Evolutionary conservation across 768 basidiomycete species (phyloP).

Genomic region (Lyophyllum semitale): DNA sequence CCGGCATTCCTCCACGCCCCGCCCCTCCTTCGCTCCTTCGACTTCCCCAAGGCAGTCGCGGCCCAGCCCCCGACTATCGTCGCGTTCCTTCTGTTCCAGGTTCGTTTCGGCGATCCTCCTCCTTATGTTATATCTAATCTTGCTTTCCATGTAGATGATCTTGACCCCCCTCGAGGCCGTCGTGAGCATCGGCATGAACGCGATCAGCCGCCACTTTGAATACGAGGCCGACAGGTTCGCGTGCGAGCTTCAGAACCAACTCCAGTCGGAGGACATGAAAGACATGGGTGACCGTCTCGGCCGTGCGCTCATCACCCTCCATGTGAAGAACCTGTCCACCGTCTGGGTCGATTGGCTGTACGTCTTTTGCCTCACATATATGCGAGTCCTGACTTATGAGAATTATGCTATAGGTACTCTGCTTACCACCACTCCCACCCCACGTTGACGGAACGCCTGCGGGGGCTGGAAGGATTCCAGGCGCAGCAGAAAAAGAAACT

Average conservation of each 20-base stretch:
- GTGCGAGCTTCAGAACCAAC: conserved; percentile 62
- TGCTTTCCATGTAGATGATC: conserved; percentile 57
- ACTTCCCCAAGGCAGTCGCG: conserved; percentile 68
- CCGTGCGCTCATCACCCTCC: conserved; percentile 79
- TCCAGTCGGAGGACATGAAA: conserved; percentile 58
- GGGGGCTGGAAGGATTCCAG: conserved; percentile 74
- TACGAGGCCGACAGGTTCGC: conserved; percentile 93
- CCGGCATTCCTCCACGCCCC: conserved; percentile 87
- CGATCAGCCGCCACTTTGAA: conserved; percentile 83
- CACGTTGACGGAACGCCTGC: conserved; percentile 86
- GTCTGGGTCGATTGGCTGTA: conserved; percentile 95
- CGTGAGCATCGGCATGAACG: conserved; percentile 75
- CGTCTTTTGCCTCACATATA: conserved; percentile 27
- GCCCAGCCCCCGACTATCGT: conserved; percentile 77
- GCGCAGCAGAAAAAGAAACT: conserved; percentile 43
- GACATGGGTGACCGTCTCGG: conserved; percentile 88
- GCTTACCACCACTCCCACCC: conserved; percentile 97
- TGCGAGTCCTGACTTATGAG: conserved; percentile 2
- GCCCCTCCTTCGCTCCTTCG: conserved; percentile 78
- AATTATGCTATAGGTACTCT: conserved; percentile 67
- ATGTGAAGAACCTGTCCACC: conserved; percentile 90
- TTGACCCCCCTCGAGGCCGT: conserved; percentile 78
- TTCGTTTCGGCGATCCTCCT: conserved; percentile 8
- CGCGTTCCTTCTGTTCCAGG: conserved; percentile 87
- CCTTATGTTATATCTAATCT: not conserved